Conservation (phyloP, 768 basidiomycete genomes). For the Dendrothele bispora region DNA sequence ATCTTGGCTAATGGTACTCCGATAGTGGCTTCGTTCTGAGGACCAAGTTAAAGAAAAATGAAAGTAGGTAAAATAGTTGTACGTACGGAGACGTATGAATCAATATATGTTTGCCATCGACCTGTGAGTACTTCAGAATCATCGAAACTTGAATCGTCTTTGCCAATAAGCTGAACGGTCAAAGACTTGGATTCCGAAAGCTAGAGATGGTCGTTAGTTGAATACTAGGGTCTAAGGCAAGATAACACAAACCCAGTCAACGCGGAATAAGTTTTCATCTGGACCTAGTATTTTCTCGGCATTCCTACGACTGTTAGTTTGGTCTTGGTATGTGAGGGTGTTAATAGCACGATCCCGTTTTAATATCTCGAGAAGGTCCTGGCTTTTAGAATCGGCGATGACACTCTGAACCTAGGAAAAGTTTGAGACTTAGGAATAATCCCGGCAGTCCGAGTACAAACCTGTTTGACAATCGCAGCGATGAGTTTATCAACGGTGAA, state of each 20-base stretch:
- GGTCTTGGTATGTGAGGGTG: conserved; percentile 67
- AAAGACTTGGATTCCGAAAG: conserved; percentile 63
- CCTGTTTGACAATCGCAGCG: conserved; percentile 87
- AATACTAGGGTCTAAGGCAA: neutral
- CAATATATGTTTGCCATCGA: conserved; percentile 79
- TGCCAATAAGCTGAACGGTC: conserved; percentile 75
- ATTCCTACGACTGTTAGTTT: conserved; percentile 62
- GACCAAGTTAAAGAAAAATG: neutral
- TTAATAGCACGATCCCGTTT: conserved; percentile 64
- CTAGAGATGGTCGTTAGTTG: conserved; percentile 31
- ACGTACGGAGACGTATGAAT: conserved; percentile 69
- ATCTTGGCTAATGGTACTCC: conserved; percentile 48
- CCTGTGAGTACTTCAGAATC: conserved; percentile 76
- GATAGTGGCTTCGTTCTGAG: conserved; percentile 58
- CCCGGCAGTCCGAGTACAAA: conserved; percentile 47
- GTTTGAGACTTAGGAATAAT: conserved; percentile 45
- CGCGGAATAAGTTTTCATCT: conserved; percentile 77
- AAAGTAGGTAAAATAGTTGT: neutral
- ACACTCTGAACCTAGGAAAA: conserved; percentile 59
- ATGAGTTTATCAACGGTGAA: conserved; percentile 95
- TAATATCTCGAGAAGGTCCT: conserved; percentile 69
- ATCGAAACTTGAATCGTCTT: conserved; percentile 74
- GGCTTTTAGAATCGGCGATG: conserved; percentile 66
- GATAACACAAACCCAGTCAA: conserved; percentile 71
- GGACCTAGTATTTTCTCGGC: conserved; percentile 72